Percentiles rank a stretch among this genome's conserved stretches.
These are phyloP conservation scores for Aspergillus affinis DNA, from an alignment of 495 filamentous ascomycete genomes.

Conservation along the genomic window DNA sequence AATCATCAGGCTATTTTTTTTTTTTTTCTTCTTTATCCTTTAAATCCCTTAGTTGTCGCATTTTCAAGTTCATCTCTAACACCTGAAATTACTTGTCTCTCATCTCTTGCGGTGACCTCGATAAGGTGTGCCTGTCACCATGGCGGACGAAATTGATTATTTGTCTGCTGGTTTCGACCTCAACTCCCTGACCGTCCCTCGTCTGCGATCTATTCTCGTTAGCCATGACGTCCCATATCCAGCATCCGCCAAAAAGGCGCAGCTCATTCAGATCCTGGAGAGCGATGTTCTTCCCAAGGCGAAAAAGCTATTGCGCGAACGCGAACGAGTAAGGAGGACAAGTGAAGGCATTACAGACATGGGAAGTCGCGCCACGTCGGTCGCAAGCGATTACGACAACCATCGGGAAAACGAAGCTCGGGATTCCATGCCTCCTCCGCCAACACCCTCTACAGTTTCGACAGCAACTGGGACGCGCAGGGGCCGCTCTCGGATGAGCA, in stretches of 20 bases:
- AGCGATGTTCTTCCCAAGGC: slow-evolving; percentile 75
- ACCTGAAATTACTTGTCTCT: not conserved
- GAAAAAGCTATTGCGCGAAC: slow-evolving; percentile 68
- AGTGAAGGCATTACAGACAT: slow-evolving; percentile 83
- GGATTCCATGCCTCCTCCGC: slow-evolving; percentile 48
- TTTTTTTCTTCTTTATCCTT: slow-evolving; percentile 4
- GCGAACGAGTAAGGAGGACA: slow-evolving; percentile 72
- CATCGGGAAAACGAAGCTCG: slow-evolving; percentile 29
- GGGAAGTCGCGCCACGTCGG: slow-evolving; percentile 55
- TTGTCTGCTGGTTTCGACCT: slow-evolving; percentile 84
- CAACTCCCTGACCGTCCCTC: slow-evolving; percentile 74
- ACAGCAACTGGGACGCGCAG: slow-evolving; percentile 43
- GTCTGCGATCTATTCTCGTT: slow-evolving; percentile 84
- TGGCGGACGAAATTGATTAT: slow-evolving; percentile 76
- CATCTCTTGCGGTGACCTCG: not conserved
- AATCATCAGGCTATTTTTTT: slow-evolving; percentile 20
- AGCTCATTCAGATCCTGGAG: slow-evolving; percentile 82
- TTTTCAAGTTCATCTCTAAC: not conserved
- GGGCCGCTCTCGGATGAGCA: slow-evolving; percentile 40
- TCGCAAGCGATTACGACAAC: slow-evolving; percentile 45
- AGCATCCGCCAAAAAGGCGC: slow-evolving; percentile 80
- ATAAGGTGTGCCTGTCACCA: slow-evolving; percentile 31
- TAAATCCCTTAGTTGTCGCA: not conserved
- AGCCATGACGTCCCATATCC: slow-evolving; percentile 82
- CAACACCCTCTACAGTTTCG: slow-evolving; percentile 44